Base-by-base conservation (phyloP, 2,329 filamentous ascomycete species). In the Monosporascus sp. region DNA sequence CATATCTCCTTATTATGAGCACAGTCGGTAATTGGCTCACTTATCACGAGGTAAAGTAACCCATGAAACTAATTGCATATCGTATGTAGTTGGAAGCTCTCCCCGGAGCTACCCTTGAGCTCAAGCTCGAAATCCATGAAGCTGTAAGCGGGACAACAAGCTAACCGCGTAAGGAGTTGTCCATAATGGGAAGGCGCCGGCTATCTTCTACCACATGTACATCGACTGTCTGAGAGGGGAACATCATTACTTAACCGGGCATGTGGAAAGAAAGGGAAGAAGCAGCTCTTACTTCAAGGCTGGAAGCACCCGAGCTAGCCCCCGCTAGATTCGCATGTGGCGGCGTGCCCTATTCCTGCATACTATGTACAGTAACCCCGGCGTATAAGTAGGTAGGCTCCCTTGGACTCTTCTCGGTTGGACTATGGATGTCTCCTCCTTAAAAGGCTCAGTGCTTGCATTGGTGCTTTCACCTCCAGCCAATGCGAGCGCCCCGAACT, bases 401-500 rank as follows among this genome's bases (percentile, higher is more conserved):
- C 11, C 4, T 35, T 35, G 31, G 31, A 35, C 31, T 35, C 9
- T 35, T 35, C 31, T 14, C 9, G 31, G 31, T 35, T 35, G 31
- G 31, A 35, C 31, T 14, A 14, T 35, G 11, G 9, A 35, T 4
- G 31, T 35, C 31, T 35, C 11, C 31, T 35, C 31, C 31, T 35
- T 35, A 35, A 35, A 31, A 35, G 31, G 31, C 31, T 14, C 31
- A 14, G 31, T 35, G 31, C 31, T 35, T 35, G 31, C 31, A 35
- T 35, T 35, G 31, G 5, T 14, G 9, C 9, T 35, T 35, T 14
- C 11, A 5, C 5, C 31, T 19, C 38, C 49, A 57, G 46, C 58
- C 59, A 58, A 60, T 61, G 43, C 53, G 38, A 54, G 55, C 60
- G 58, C 59, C 60, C 48, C 49, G 37, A 54, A 47, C 43, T 40